A percentile compares a stretch with the other conserved stretches of the same genome.
These are phyloP conservation scores for Urochloa ruziziensis DNA, from an alignment of 176 grass and related monocot genomes.

Conservation along the genomic window DNA sequence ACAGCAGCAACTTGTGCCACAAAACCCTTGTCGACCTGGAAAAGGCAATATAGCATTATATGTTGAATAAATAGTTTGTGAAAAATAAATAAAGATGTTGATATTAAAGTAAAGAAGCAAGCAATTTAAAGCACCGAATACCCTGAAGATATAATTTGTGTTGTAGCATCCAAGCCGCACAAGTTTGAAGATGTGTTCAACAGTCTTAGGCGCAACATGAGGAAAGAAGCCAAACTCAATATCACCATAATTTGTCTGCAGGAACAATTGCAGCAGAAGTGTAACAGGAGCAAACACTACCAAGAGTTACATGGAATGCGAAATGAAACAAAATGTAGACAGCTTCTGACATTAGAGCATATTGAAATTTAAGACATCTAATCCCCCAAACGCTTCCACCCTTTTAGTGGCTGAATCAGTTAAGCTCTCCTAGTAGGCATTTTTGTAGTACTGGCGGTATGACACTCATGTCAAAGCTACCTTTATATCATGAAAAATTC, in stretches of 20 bases:
- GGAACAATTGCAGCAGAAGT: constrained; percentile 18
- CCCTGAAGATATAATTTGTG: constrained; percentile 93
- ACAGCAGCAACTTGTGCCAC: constrained; percentile 96
- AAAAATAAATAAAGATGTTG: not conserved
- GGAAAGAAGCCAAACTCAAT: constrained; percentile 97
- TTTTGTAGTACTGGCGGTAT: not conserved
- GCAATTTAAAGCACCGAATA: constrained; percentile 20
- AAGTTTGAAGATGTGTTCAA: constrained; percentile 93
- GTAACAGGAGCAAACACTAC: not conserved
- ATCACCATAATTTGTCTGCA: constrained; percentile 87
- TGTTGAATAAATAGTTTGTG: not conserved
- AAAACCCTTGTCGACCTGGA: constrained; percentile 95
- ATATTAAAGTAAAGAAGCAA: not conserved
- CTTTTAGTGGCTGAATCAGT: not conserved
- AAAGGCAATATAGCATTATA: not conserved
- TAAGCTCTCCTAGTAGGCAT: not conserved
- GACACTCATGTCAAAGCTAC: not conserved
- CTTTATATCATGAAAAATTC: not conserved
- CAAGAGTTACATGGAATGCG: not conserved
- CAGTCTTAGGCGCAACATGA: constrained; percentile 83
- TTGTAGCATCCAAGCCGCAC: constrained; percentile 93
- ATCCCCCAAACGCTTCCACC: not conserved
- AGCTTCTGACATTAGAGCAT: not conserved
- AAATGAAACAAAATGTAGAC: not conserved
- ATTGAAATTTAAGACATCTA: not conserved